Conservation (phyloP, 495 filamentous ascomycete species). For the Penicillium dipodomyicola region DNA sequence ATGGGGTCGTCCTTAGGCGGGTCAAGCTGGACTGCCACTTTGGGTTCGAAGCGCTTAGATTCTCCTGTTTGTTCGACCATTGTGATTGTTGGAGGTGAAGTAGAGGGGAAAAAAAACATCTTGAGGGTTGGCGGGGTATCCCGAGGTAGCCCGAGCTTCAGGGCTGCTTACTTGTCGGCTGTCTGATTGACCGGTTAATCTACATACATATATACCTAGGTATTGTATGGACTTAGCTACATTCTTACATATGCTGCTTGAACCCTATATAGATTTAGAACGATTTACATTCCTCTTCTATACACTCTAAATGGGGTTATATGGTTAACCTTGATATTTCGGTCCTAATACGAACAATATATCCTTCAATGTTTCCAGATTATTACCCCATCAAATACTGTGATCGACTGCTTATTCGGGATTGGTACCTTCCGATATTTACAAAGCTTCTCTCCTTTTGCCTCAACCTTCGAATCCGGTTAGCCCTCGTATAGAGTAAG, state of each 20-base stretch:
- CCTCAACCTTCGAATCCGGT: too few relatives aligned
- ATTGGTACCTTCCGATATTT: not conserved
- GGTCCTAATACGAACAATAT: not conserved
- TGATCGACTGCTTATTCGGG: not conserved
- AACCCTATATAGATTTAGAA: not conserved
- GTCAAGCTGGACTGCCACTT: slow-evolving; percentile 72
- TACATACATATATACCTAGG: too few relatives aligned
- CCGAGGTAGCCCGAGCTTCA: not conserved
- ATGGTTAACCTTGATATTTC: not conserved
- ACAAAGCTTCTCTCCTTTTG: not conserved
- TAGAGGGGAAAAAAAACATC: slow-evolving; percentile 2
- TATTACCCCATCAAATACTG: not conserved
- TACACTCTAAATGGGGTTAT: not conserved
- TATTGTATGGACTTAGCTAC: not conserved
- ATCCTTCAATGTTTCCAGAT: not conserved
- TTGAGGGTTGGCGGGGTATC: slow-evolving; percentile 8
- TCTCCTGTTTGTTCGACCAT: slow-evolving; percentile 35
- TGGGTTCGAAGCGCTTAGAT: slow-evolving; percentile 75
- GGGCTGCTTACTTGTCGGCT: slow-evolving; percentile 6
- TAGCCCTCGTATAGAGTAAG: not conserved
- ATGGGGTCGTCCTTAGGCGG: slow-evolving; percentile 90
- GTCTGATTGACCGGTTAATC: not conserved
- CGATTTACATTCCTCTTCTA: not conserved
- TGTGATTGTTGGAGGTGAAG: slow-evolving; percentile 11
- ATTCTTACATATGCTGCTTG: not conserved